Base-by-base conservation (phyloP, 495 filamentous ascomycete genomes). In the Penicillium antarcticum region DNA sequence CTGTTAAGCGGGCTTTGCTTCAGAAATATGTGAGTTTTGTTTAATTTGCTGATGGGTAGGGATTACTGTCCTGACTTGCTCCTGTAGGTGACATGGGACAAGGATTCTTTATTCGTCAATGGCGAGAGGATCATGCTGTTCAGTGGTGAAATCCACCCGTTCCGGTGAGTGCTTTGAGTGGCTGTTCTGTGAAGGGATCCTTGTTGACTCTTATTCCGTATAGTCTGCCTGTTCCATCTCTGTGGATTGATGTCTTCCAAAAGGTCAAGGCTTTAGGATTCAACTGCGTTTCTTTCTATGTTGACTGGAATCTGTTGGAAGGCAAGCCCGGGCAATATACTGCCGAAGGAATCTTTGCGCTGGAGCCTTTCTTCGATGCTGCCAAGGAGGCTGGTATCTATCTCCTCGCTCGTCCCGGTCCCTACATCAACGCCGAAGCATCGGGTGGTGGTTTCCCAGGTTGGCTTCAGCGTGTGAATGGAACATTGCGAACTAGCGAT, bases 291-390 rank as follows among this genome's bases (percentile, higher is more conserved):
- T 87, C 83, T 0, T 87, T 91, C 66, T 89, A 91, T 58, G 68
- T 82, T 13, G 76, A 90, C 55, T 92, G 88, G 88, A 86, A 85
- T n/a, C 67, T 91, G n/a, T 60, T 89, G 1, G 88, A 92, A 66
- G 87, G 87, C 24, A 81, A 86, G 49, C 84, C 75, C 2, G 88
- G 86, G 1, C 70, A 80, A 13, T 90, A 88, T 58, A 68, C 70
- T 10, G 86, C 83, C 0, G 81, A 87, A 9, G 89, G 88, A 0
- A 74, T 89, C 39, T 87, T 90, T 58, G 82, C 71, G 7, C 72
- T 87, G 10, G 76, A 85, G 44, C 80, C 80, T 1, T 91, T 94
- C 68, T 91, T 89, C 54, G 77, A 84, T 6, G 86, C 86, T 8
- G 87, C 88, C 5, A 68, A 65, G 8, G 65, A 87, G 58, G 77